Evolutionary conservation across 2,329 filamentous ascomycete species (phyloP), one percentile per base, ranked within the genome.

Genomic region (Penicillium freii): DNA sequence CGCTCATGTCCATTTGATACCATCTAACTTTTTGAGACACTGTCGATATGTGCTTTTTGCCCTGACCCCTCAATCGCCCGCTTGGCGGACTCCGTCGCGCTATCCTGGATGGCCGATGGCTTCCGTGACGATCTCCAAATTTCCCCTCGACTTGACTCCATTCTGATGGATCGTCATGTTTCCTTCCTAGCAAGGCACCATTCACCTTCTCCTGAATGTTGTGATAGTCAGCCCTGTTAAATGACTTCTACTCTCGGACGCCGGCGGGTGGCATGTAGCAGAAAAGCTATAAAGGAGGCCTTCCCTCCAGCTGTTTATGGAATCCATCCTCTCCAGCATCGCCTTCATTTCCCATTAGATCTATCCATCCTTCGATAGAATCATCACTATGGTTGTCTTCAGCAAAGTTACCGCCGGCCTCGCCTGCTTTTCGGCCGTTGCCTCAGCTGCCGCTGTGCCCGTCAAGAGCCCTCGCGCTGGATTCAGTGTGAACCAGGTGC

Each of bases 331-430:
- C 56, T 56, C 59, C 57, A 56, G 40, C 58, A 56, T 53, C 51
- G 49, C 51, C 44, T 49, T 57, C 49, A 43, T 34, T 47, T 43
- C 49, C 25, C 44, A 44, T 34, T 39, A 51, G 49, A 47, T 34
- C 52, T 48, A 51, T 61, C 60, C 57, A 53, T 62, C 57, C 17
- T 57, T 60, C 45, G 54, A 49, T 42, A 50, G 38, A 27, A 27
- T 19, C 33, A n/a, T 57, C 63, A 70, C 21, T 25, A 74, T 74
- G 71, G 71, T 74, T 59, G 66, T 71, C 65, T 66, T 73, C 64
- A 71, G 63, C 63, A 71, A 69, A 54, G 51, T 71, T 39, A 66
- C 70, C 13, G 59, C 62, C 39, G 59, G 63, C 36, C 50, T 68
- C 36, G 58, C 69, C 46, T 65, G 69, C 57, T 62, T 74, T 19